These are phyloP conservation scores for Cutaneotrichosporon cyanovorans DNA, from an alignment of 1,284 basidiomycete species.

Conservation along the genomic window DNA sequence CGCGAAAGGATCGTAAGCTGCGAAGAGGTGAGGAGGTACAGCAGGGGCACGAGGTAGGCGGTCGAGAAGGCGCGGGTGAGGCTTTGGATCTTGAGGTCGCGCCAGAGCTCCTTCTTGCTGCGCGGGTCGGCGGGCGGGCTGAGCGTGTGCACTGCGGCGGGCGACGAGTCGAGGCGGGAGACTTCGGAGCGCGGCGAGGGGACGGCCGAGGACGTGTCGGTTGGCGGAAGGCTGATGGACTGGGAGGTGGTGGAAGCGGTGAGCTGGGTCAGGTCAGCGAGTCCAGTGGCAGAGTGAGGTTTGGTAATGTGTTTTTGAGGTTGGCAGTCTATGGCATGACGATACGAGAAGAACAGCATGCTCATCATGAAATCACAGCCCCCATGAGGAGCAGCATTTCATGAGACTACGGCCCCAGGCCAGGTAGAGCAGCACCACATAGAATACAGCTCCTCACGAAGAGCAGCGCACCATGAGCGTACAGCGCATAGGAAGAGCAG, in stretches of 20 bases:
- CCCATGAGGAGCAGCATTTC: too few relatives aligned
- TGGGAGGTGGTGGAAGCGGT: constrained; percentile 35
- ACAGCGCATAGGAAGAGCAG: too few relatives aligned
- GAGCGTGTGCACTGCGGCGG: constrained; percentile 9
- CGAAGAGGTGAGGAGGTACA: constrained; percentile 42
- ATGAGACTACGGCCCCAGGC: too few relatives aligned
- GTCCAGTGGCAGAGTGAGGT: too few relatives aligned
- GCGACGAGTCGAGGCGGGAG: constrained; percentile 19
- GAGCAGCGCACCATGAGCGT: too few relatives aligned
- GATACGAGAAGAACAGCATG: too few relatives aligned
- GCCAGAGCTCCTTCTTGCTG: constrained; percentile 44
- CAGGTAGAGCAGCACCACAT: too few relatives aligned
- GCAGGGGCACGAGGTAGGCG: constrained; percentile 42
- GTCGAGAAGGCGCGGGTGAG: constrained; percentile 41
- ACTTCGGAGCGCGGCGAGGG: constrained; percentile 31
- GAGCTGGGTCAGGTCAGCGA: constrained; percentile 14
- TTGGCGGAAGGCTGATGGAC: constrained; percentile 39
- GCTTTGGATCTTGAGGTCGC: constrained; percentile 44
- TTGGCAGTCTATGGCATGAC: too few relatives aligned
- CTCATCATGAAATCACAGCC: too few relatives aligned
- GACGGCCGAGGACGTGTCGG: constrained; percentile 33
- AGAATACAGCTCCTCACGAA: too few relatives aligned
- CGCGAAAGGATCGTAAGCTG: constrained; percentile 42
- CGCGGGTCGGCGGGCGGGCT: constrained; percentile 4
- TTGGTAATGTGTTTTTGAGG: too few relatives aligned